A percentile compares a stretch with the other conserved stretches of the same genome.
Conservation (phyloP, 768 basidiomycete species). For the Tylopilus sp. region DNA sequence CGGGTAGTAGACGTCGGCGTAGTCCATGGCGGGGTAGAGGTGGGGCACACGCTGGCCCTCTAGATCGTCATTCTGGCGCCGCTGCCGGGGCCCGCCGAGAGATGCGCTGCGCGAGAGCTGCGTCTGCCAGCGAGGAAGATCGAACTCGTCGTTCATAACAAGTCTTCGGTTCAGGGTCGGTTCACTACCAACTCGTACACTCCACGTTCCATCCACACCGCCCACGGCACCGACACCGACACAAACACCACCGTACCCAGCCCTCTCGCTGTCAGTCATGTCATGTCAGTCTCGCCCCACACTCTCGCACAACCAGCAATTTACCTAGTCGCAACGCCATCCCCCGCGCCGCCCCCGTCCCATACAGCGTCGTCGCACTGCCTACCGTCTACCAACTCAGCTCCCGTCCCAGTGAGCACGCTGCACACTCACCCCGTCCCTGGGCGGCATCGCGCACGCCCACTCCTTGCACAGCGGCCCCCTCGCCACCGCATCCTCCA, state of each 20-base stretch:
- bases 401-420: constrained; percentile 2
- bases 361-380: constrained; percentile 62
- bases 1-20: constrained; percentile 62
- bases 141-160: constrained; percentile 67
- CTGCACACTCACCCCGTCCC: constrained; percentile 22
- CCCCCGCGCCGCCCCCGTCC: constrained; percentile 52
- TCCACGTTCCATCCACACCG: constrained; percentile 56
- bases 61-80: constrained; percentile 66
- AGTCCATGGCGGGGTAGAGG: constrained; percentile 36
- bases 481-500: constrained; percentile 43
- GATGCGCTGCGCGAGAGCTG: constrained; percentile 69
- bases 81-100: too few species aligned
- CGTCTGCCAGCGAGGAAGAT: constrained; percentile 57
- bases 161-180: constrained; percentile 30
- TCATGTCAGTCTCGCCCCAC: too few species aligned
- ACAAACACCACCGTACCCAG: constrained; percentile 69
- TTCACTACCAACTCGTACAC: constrained; percentile 35
- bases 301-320: neutral
- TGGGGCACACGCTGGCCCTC: constrained; percentile 44
- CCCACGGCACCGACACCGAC: constrained; percentile 53
- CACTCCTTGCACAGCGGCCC: constrained; percentile 71
- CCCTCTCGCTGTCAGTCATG: constrained; percentile 58
- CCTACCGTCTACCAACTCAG: neutral
- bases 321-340: constrained; percentile 81
- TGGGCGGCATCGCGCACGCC: constrained; percentile 76